Conservation (phyloP, 768 basidiomycete species). For the Strobilomyces echinocephalus region DNA sequence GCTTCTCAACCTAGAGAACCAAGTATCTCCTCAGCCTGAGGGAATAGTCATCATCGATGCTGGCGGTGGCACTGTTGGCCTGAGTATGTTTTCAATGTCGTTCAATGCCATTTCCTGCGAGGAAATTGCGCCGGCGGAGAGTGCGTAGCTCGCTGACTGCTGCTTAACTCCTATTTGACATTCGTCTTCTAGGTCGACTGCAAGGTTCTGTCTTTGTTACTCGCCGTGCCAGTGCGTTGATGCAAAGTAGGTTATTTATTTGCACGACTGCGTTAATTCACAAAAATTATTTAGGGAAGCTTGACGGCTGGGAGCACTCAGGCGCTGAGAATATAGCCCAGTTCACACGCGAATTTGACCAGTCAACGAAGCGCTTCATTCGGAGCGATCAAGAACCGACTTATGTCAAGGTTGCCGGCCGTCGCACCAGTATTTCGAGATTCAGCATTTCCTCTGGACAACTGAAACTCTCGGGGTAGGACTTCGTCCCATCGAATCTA, state of each 20-base stretch:
- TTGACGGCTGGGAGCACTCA: not conserved
- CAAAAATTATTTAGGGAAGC: no score
- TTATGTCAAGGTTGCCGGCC: not conserved
- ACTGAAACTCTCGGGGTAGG: constrained; percentile 11
- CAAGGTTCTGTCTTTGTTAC: not conserved
- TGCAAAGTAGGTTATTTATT: no score
- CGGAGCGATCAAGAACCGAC: not conserved
- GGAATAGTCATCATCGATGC: not conserved
- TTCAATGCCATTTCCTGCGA: not conserved
- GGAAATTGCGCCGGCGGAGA: not conserved
- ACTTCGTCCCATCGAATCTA: not conserved
- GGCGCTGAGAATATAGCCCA: not conserved
- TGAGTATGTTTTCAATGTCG: not conserved
- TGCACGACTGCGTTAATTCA: no score
- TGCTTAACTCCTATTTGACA: not conserved
- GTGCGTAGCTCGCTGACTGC: not conserved
- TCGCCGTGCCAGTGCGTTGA: no score
- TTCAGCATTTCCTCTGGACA: constrained; percentile 1
- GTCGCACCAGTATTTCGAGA: not conserved
- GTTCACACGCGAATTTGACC: not conserved
- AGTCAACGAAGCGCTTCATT: not conserved
- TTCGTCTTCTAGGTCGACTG: not conserved
- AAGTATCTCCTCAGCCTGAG: not conserved
- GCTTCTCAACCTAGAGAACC: not conserved
- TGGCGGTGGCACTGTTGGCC: not conserved